Evolutionary conservation across 2,329 filamentous ascomycete species (phyloP).

Genomic region (Beauveria asiatica): DNA sequence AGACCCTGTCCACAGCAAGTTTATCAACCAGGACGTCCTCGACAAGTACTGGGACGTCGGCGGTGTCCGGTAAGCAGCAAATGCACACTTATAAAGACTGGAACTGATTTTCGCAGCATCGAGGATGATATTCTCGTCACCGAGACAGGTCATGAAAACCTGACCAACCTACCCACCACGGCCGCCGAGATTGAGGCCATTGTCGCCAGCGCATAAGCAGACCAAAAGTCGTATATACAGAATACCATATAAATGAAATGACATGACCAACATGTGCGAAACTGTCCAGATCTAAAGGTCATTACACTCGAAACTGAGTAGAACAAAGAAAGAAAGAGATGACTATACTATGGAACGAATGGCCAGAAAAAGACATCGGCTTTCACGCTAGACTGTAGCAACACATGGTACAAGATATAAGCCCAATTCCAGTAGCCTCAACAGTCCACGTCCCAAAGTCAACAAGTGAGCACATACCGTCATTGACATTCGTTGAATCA

Average conservation of each 20-base stretch:
- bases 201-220: conserved; percentile 12
- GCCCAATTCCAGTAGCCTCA: too few species aligned
- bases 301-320: too few species aligned
- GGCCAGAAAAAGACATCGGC: too few species aligned
- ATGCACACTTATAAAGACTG: background rate
- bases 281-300: too few species aligned
- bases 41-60: conserved; percentile 77
- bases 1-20: conserved; percentile 63
- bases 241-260: background rate
- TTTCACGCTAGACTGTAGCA: too few species aligned
- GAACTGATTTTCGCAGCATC: conserved; percentile 32
- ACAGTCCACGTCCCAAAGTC: too few species aligned
- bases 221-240: background rate
- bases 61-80: conserved; percentile 52
- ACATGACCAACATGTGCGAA: too few species aligned
- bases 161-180: conserved; percentile 65
- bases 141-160: conserved; percentile 57
- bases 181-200: conserved; percentile 49
- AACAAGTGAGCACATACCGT: too few species aligned
- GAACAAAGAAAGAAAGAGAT: too few species aligned
- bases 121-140: conserved; percentile 70
- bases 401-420: too few species aligned
- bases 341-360: too few species aligned
- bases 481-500: too few species aligned
- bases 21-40: conserved; percentile 65